Evolutionary conservation across 73 alveolate genomes (phyloP), one percentile per base, ranked within the genome.

Genomic region (Halteria grandinella): DNA sequence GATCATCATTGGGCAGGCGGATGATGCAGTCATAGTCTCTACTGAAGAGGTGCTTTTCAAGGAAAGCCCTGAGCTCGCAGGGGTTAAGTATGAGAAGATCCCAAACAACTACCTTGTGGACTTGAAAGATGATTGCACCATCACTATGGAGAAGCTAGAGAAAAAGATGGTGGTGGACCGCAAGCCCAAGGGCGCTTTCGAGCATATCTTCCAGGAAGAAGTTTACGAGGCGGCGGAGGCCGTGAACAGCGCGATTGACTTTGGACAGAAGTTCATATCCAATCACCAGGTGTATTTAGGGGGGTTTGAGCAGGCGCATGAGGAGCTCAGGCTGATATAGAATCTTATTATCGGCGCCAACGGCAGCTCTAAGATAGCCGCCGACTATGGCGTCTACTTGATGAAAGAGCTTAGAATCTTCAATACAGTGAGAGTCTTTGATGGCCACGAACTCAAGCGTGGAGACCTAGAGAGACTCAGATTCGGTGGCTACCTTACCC

Each of bases 21-120:
- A 63, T 8, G 41, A 66, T 20, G 43, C 55, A 25, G 33, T 52
- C 37, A 62, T 86, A 36, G 89, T 92, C n/a, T 79, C 95, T 1
- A 47, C 92, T 28, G 92, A 90, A 55, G 89, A 62, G 36, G 69
- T 79, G 21, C 94, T 90, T 0, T 90, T 92, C 60, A 18, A 8
- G 29, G 75, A 57, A 32, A 17, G 15, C 15, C 10, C 37, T 7
- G 57, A 14, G 5, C 3, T 12, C 10, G 32, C 29, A 57, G n/a
- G 75, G 14, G 75, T n/a, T n/a, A n/a, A 57, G 21, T 33, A 32
- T n/a, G 49, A 32, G 15, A 32, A 27, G 27, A 57, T 57, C 5
- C 75, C 75, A 8, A 57, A 57, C 18, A 57, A 57, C 36, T 54
- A 57, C 36, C 75, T 57, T 32, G 31, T 34, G 6, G 75, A 57